Evolutionary conservation across 495 filamentous ascomycete species (phyloP), one percentile per base, ranked within the genome.

Genomic region (Xylaria intraflava): DNA sequence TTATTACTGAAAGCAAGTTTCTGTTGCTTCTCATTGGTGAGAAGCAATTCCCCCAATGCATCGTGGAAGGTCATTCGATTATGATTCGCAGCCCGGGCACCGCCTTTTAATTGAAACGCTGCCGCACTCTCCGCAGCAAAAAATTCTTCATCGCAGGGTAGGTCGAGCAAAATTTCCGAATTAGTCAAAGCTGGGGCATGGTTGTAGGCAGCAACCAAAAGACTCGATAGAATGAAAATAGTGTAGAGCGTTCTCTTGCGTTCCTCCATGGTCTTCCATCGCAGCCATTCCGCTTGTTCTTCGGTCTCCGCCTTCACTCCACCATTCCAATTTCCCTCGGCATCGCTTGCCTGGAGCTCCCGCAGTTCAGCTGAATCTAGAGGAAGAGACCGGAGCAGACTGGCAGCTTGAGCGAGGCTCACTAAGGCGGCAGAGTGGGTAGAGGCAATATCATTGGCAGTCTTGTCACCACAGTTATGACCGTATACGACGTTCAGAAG

Each of bases 401-500:
- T 87, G 12, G 91, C 91, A 44, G 89, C 87, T 57, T 90, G 86
- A 10, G 93, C 91, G 50, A 98, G 80, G 63, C 88, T 91, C 36
- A 96, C 90, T 43, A 98, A 72, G 30, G 92, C 88, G 10, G 90
- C 87, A 61, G 89, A 94, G 58, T 96, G 93, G 1, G 85, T 95
- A 56, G 83, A 88, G 2, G 93, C 93, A 58, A 94, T 95, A 65
- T 96, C 89, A 30, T 88, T 88, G 12, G 89, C 85, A 30, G 78
- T 82, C 70, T 92, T 93, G 64, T 98, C 92, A 23, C 88, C 94
- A 65, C 89, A 96, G 58, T 95, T 90, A 60, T 97, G 89, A 9
- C 94, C 94, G 60, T 95, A 98, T 10, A 97, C 86, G 30, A 97
- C 88, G 69, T 95, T 96, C 36, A 98, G 77, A 26, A 98, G 78